Conservation (phyloP, 2,329 filamentous ascomycete genomes). For the Cryoendolithus antarcticus region DNA sequence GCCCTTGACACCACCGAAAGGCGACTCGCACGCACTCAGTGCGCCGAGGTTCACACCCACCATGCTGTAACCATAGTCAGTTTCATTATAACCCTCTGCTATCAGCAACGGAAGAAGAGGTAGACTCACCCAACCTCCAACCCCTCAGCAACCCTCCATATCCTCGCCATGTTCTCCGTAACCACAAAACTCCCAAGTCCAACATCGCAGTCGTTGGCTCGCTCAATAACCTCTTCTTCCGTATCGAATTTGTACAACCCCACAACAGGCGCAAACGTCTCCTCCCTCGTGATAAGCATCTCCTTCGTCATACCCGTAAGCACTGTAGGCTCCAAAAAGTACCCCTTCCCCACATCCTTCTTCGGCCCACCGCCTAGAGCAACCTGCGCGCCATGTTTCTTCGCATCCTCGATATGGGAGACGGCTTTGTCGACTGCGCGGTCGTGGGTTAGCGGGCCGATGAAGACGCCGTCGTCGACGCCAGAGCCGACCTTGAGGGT, state of each 20-base stretch:
- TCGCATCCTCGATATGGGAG: constrained; percentile 4
- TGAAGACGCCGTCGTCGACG: constrained; percentile 6
- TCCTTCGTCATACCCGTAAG: constrained; percentile 46
- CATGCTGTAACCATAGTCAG: background rate
- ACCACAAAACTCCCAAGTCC: constrained; percentile 46
- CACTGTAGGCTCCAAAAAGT: constrained; percentile 60
- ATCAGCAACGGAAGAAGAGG: too few species aligned
- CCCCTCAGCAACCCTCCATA: constrained; percentile 23
- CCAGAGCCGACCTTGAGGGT: constrained; percentile 11
- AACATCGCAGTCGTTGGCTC: constrained; percentile 50
- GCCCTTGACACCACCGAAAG: constrained; percentile 49
- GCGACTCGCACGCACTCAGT: constrained; percentile 9
- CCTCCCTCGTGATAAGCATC: constrained; percentile 47
- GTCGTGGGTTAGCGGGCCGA: constrained; percentile 5
- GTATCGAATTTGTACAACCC: constrained; percentile 54
- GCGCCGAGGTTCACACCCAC: constrained; percentile 5
- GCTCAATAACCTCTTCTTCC: constrained; percentile 49
- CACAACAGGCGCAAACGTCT: constrained; percentile 53
- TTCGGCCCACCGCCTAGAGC: too few species aligned
- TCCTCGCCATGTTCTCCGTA: constrained; percentile 21
- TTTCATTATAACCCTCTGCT: too few species aligned
- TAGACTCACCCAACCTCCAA: constrained; percentile 20
- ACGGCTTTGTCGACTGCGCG: constrained; percentile 6
- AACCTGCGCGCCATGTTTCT: too few species aligned
- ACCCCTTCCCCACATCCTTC: constrained; percentile 29